These are phyloP conservation scores for Solanum etuberosum DNA, from an alignment of 257 asterid genomes.

Conservation along the genomic window DNA sequence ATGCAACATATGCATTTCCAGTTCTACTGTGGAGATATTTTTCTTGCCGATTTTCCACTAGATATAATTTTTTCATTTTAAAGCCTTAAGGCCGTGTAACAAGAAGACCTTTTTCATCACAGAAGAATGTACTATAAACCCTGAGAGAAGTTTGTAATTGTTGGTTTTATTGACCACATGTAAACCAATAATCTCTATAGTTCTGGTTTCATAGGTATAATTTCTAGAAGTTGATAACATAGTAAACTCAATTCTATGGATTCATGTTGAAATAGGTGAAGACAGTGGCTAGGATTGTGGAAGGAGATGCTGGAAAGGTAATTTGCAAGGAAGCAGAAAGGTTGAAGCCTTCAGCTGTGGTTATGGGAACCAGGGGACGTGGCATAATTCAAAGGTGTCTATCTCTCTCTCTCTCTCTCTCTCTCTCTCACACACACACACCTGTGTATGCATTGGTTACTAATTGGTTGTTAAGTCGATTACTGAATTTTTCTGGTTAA, in stretches of 20 bases:
- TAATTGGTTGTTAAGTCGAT: background rate
- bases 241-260: background rate
- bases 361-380: slow-evolving; percentile 85
- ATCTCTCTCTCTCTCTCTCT: background rate
- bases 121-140: background rate
- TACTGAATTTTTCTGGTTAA: background rate
- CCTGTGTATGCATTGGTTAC: background rate
- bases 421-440: background rate
- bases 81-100: background rate
- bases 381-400: slow-evolving; percentile 60
- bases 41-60: background rate
- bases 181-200: background rate
- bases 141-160: background rate
- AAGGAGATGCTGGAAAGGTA: slow-evolving; percentile 89
- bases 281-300: slow-evolving; percentile 76
- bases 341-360: slow-evolving; percentile 84
- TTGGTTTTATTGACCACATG: background rate
- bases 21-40: background rate
- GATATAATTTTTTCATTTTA: background rate
- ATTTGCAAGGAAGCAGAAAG: slow-evolving; percentile 91
- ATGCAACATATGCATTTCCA: background rate
- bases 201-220: background rate
- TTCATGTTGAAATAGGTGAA: slow-evolving; percentile 34
- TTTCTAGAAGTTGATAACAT: background rate
- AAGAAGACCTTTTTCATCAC: background rate